A percentile compares a stretch with the other conserved stretches of the same genome.
Evolutionary conservation across 495 filamentous ascomycete species (phyloP).

Genomic region (Parachaetomium inaequale): DNA sequence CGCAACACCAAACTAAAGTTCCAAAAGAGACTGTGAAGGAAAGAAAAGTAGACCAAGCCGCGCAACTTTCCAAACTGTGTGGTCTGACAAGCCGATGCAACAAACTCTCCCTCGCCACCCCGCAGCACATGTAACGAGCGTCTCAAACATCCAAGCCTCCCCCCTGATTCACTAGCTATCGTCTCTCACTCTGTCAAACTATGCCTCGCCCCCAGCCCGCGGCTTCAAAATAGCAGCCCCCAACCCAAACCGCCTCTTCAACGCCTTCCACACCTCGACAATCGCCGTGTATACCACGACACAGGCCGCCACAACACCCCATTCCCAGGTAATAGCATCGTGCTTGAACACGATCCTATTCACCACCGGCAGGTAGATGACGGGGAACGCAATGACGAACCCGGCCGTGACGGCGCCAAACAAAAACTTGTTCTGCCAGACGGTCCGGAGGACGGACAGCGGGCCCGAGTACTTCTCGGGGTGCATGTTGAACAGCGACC

Average conservation of each 20-base stretch:
- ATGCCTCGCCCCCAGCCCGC: neutral
- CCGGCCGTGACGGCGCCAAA: constrained; percentile 70
- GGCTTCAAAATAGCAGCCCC: constrained; percentile 6
- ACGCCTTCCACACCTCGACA: constrained; percentile 64
- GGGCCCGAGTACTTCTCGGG: constrained; percentile 55
- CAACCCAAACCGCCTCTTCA: constrained; percentile 47
- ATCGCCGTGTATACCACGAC: constrained; percentile 56
- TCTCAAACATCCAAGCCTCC: neutral
- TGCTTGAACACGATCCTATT: constrained; percentile 72
- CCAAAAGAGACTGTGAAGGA: neutral
- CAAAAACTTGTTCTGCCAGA: constrained; percentile 68
- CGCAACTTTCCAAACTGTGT: neutral
- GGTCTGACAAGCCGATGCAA: neutral
- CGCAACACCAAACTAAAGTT: neutral
- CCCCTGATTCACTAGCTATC: neutral
- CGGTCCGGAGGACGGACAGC: constrained; percentile 55
- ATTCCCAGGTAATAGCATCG: constrained; percentile 67
- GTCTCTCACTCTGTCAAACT: neutral
- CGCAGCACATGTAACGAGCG: neutral
- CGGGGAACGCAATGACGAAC: constrained; percentile 63
- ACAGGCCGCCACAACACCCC: constrained; percentile 58
- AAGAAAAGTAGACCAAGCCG: neutral
- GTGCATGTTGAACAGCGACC: constrained; percentile 65
- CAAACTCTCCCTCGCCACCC: neutral
- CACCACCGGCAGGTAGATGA: constrained; percentile 67